Evolutionary conservation across 768 basidiomycete species (phyloP), one percentile per base, ranked within the genome.

Genomic region (Astraeus odoratus): DNA sequence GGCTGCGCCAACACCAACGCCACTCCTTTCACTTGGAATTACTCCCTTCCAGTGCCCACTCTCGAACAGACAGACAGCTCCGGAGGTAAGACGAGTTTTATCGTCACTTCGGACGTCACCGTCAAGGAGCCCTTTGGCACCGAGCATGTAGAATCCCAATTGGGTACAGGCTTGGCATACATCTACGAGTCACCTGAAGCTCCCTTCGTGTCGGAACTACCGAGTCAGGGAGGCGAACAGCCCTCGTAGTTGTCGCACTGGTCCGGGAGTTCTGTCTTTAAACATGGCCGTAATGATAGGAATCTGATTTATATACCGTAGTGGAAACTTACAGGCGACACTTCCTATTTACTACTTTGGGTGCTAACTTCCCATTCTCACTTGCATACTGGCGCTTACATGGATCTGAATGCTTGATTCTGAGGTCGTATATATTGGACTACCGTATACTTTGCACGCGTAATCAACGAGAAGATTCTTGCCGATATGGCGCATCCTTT

Each of bases 21-120:
- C 2, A 38, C 43, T 1, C 42, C 42, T 12, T 52, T 49, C 27
- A 46, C 43, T 16, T 47, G 51, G 49, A 44, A 51, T 4, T 47
- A 39, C 27, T 42, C 36, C 1, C 15, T 52, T 7, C 33, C 41
- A 23, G 4, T 19, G 2, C 41, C 44, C 19, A 15, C 40, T 5
- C 23, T 23, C 5, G 36, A 47, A 39, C 19, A 39, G 34, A 4
- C 38, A 9, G 51, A 52, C 33, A 41, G 49, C 20, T 42, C 45
- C 18, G 39, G 51, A 23, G 51, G 49, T 31, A 46, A 36, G 43
- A 49, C 37, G 12, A 45, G 18, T 24, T 41, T 29, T 13, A 44
- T 34, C 19, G 13, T 39, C 24, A 20, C 44, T 9, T 34, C 30
- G 16, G 48, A 20, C 25, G 16, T 24, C 35, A 19, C 29, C 2